Evolutionary conservation across 2,329 filamentous ascomycete genomes (phyloP).

Genomic region (Calonectria pseudoreteaudii): DNA sequence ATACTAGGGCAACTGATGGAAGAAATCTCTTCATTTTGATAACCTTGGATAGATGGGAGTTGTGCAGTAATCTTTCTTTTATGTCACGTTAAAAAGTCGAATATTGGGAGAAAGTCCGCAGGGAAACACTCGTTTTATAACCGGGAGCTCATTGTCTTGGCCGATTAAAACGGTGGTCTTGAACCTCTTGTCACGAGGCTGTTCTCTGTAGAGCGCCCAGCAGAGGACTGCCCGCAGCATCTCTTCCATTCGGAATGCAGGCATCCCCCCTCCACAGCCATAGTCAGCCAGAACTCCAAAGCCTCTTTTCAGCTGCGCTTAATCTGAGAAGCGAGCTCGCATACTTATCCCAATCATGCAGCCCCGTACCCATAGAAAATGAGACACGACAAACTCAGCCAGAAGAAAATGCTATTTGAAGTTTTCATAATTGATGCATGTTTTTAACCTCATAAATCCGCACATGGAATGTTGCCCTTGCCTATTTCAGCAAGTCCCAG

Average conservation of each 20-base stretch:
- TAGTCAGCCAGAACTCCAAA: too few species aligned
- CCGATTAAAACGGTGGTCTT: background rate
- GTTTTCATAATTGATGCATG: background rate
- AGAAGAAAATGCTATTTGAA: background rate
- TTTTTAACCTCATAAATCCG: background rate
- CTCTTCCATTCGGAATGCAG: too few species aligned
- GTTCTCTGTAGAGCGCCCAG: too few species aligned
- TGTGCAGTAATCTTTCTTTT: too few species aligned
- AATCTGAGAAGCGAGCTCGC: background rate
- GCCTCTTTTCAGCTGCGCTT: background rate
- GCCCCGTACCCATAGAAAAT: background rate
- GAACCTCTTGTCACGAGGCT: background rate
- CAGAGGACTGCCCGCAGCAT: too few species aligned
- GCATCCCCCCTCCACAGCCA: too few species aligned
- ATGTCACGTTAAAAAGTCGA: background rate
- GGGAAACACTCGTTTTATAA: background rate
- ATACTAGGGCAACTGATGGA: background rate
- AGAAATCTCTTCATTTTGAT: background rate
- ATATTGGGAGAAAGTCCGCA: background rate
- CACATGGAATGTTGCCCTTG: background rate
- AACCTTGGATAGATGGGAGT: background rate
- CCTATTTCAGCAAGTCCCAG: background rate
- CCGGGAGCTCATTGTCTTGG: background rate
- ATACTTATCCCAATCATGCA: background rate
- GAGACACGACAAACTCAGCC: background rate